Evolutionary conservation across 106 monocot genomes (phyloP), one percentile per base, ranked within the genome.

Genomic region (Gastrodia elata): DNA sequence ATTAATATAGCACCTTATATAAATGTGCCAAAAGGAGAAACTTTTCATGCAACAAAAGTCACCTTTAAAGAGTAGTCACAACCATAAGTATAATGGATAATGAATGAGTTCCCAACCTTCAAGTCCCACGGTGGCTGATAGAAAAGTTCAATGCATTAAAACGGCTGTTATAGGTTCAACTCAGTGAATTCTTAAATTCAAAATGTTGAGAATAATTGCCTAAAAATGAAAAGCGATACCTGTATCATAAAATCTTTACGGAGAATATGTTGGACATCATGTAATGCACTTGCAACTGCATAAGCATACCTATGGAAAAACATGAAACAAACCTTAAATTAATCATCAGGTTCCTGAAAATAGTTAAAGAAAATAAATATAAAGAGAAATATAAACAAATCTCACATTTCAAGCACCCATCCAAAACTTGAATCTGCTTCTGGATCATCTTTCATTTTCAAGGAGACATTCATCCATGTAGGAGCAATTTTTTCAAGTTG

Each of bases 381-480:
- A 34, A 33, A 67, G 20, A 67, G 10, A 0, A 67, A 20, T 8
- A 69, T 68, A 25, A 67, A 67, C 25, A 0, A 69, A 72, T 55
- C 82, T 80, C 67, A 96, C 96, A 97, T 97, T 83, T 97, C 96
- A 73, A 97, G 75, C 42, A 97, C 96, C 96, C 96, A 97, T 84
- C 93, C 93, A 80, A 97, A 97, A 55, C 84, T 81, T 84, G 92
- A 84, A 77, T 93, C 96, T 14, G 96, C 90, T 72, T 97, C 90
- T 52, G 78, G 82, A 71, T 93, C 96, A 30, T 90, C 81, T 82
- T 97, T 93, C 96, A 97, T 93, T 78, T 76, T 86, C 59, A 97
- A 61, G 15, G 96, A 97, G 33, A 97, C 74, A 55, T 97, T 97
- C 96, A 97, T 93, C 96, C 93, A 97, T 18, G 92, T 92, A 41